Conservation (phyloP, 2,329 filamentous ascomycete species). For the Lachnellula hyalina region DNA sequence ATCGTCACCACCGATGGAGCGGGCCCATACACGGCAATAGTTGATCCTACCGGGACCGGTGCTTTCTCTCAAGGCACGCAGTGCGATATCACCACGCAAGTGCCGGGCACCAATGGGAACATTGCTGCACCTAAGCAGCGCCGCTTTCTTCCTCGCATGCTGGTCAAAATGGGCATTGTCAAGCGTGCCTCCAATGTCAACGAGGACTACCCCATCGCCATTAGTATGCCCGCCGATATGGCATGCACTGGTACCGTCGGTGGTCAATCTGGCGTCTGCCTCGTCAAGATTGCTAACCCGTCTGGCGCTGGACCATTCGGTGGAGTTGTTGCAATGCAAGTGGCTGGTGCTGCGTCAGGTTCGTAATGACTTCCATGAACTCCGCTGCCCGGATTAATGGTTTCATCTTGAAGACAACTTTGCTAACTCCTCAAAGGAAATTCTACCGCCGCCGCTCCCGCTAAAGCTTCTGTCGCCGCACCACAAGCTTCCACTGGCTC, state of each 20-base stretch:
- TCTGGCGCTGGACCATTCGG: constrained; percentile 58
- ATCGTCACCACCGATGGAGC: constrained; percentile 64
- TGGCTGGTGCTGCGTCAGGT: constrained; percentile 19
- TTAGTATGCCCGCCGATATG: constrained; percentile 41
- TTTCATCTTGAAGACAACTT: too few relatives aligned
- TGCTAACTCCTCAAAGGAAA: background rate
- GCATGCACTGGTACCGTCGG: constrained; percentile 55
- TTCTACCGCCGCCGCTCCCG: background rate
- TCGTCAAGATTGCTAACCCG: constrained; percentile 58
- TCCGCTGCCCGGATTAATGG: too few relatives aligned
- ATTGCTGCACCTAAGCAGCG: constrained; percentile 27
- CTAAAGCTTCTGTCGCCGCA: background rate
- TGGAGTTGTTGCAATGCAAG: constrained; percentile 53
- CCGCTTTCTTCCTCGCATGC: constrained; percentile 20
- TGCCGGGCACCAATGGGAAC: constrained; percentile 41
- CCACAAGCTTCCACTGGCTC: background rate
- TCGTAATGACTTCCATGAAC: too few relatives aligned
- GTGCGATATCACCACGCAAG: constrained; percentile 50
- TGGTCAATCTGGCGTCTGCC: constrained; percentile 54
- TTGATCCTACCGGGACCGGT: constrained; percentile 56
- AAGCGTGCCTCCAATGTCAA: constrained; percentile 31
- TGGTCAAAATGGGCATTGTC: constrained; percentile 25
- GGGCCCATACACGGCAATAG: constrained; percentile 51
- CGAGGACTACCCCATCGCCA: constrained; percentile 40
- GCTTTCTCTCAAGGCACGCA: constrained; percentile 41